phyloP scores from a whole-genome alignment of 768 basidiomycete genomes.

The Panaeolus papilionaceus region DNA sequence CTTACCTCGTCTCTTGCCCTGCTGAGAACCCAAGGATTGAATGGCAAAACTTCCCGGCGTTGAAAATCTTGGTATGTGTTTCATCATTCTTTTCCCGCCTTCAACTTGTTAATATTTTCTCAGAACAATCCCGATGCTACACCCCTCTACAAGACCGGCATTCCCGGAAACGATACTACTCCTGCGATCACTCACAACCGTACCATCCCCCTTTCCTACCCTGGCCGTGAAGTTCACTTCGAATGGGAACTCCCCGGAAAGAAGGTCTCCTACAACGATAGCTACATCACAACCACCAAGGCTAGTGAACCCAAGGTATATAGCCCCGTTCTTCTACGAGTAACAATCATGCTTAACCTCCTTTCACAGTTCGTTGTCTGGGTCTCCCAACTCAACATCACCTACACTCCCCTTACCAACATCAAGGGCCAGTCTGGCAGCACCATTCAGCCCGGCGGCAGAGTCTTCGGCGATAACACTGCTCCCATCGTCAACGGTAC shows the following conservation, averaged over 20 bases:
- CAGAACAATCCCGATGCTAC: conserved; percentile 35
- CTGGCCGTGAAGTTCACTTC: conserved; percentile 52
- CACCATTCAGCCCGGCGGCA: conserved; percentile 54
- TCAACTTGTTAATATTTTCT: not conserved
- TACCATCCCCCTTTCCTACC: conserved; percentile 48
- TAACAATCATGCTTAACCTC: not conserved
- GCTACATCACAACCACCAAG: conserved; percentile 56
- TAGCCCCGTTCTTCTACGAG: not conserved
- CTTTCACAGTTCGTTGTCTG: conserved; percentile 54
- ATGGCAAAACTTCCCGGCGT: conserved; percentile 62
- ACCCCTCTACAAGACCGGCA: conserved; percentile 28
- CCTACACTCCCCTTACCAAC: conserved; percentile 56
- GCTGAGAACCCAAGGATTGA: conserved; percentile 54
- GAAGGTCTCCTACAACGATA: conserved; percentile 53
- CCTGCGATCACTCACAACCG: conserved; percentile 63
- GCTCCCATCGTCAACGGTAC: conserved; percentile 58
- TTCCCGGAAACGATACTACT: conserved; percentile 40
- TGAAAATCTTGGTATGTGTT: conserved; percentile 51
- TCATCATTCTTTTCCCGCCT: not conserved
- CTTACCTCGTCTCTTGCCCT: conserved; percentile 59
- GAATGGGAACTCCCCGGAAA: conserved; percentile 64
- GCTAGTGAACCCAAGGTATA: conserved; percentile 48
- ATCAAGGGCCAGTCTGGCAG: conserved; percentile 48
- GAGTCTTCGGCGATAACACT: conserved; percentile 48
- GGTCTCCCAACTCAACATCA: conserved; percentile 66